Evolutionary conservation across 257 asterid species (phyloP), one percentile per base, ranked within the genome.

Genomic region (Gentiana macrophylla): DNA sequence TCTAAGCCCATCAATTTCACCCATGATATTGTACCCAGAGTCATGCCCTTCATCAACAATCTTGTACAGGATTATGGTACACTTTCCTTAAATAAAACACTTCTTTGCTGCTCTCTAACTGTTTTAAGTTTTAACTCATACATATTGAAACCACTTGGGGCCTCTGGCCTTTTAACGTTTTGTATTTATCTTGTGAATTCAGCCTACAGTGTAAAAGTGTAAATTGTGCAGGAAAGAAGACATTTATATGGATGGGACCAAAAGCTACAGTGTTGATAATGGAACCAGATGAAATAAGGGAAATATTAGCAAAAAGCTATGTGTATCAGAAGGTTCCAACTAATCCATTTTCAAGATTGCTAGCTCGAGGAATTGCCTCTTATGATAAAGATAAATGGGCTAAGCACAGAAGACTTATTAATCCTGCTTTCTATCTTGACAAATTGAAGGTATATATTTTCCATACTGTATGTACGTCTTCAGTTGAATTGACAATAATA

Each of bases 341-440:
- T 56, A 52, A 56, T 57, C 74, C 84, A 3, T 6, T 68, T 7
- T 60, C 8, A 7, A 69, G 61, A 6, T 38, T 66, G 9, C 52
- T 78, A 3, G 70, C 73, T 15, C 47, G 35, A 51, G 84, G 84
- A 38, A 0, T 69, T 3, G 72, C 62, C 0, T 35, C 59, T 3
- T 55, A 71, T 12, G 79, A 78, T 2, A n/a, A 49, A 2, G 76
- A 78, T 35, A 74, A 74, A 61, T 78, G 81, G 84, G 74, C 78
- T 0, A 75, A 75, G 61, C 84, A 74, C 37, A 72, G 77, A 69
- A 66, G 37, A 58, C 54, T 74, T 3, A 34, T 78, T 10, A 78
- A 69, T 56, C 77, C 81, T n/a, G 79, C 81, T 50, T 78, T 78
- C 56, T 79, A 74, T 32, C 50, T 67, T 0, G 84, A 78, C 37